A percentile compares a stretch with the other conserved stretches of the same genome.
Evolutionary conservation across 2,329 filamentous ascomycete genomes (phyloP).

Genomic region (Neopestalotiopsis clavispora): DNA sequence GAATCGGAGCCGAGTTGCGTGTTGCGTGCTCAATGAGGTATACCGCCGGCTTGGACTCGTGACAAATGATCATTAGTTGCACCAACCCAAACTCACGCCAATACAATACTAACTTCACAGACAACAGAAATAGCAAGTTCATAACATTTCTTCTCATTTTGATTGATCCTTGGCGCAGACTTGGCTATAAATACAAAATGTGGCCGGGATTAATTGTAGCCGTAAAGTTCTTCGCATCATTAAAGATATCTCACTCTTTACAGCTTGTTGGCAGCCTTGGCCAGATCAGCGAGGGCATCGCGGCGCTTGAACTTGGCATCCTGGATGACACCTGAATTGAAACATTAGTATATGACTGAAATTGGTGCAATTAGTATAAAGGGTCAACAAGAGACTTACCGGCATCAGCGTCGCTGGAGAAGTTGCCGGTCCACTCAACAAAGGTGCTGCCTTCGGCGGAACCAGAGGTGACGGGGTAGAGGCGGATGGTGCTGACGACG

Average conservation of each 20-base stretch:
- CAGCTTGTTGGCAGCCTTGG: constrained; percentile 50
- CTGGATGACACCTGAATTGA: constrained; percentile 65
- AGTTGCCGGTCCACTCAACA: constrained; percentile 72
- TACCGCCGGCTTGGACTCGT: too few relatives aligned
- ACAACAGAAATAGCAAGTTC: neutral
- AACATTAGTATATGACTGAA: constrained; percentile 21
- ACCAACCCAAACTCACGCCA: too few relatives aligned
- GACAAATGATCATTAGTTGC: too few relatives aligned
- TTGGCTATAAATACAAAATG: neutral
- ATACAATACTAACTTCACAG: neutral
- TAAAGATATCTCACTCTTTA: constrained; percentile 12
- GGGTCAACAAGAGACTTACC: constrained; percentile 47
- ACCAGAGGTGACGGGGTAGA: constrained; percentile 70
- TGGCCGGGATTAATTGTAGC: neutral
- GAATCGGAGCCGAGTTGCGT: too few relatives aligned
- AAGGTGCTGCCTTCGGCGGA: constrained; percentile 68
- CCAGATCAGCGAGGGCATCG: constrained; percentile 71
- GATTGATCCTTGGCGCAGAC: neutral
- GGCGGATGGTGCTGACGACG: constrained; percentile 69
- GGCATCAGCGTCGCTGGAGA: constrained; percentile 72
- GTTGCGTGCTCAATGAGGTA: too few relatives aligned
- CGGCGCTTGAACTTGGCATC: constrained; percentile 79
- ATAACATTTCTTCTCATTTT: neutral
- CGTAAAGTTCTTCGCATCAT: neutral
- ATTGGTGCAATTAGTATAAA: neutral